Evolutionary conservation across 2,329 filamentous ascomycete species (phyloP), one percentile per base, ranked within the genome.

Genomic region (Sphaerostilbella broomeana): DNA sequence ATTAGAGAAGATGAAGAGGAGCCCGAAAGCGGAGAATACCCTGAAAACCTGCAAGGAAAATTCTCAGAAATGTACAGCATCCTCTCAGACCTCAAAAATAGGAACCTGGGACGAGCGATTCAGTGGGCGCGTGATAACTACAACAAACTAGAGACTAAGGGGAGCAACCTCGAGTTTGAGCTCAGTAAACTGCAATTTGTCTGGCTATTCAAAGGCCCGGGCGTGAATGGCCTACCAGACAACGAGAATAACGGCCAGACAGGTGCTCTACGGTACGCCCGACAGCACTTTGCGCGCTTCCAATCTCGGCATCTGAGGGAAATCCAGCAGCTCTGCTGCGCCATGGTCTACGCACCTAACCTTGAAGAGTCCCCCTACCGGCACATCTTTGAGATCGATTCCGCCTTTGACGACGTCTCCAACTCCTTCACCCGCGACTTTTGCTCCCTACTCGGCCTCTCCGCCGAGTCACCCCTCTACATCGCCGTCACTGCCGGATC

Each of bases 111-210:
- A 1, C 86, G 88, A 0, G 92, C 92, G 1, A 97, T 98, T 17
- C 67, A 76, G 39, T 98, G 92, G 92, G 86, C 92, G 1, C 71
- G 79, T 25, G 57, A 72, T 18, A 83, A 95, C 53, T 81, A 79
- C 43, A 60, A 64, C 5, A 70, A 79, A 18, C 72, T 98, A 3
- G 87, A 95, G 54, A 73, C 76, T 4, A 77, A 87, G 33, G 90
- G 89, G 3, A 95, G 87, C 54, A 95, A 94, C 51, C 75, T 98
- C 2, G 90, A 97, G 58, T 98, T 97, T 48, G 90, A 98, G 55
- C 78, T 98, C 2, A 86, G 82, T 63, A 84, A 87, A 48, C 70
- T 97, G 13, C 87, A 95, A 51, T 98, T 86, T 52, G 75, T 97
- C 22, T 90, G 86, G 75, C 73, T 95, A 1, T 95, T 94, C 62